Evolutionary conservation across 2,329 filamentous ascomycete genomes (phyloP).

Genomic region (Falciphora oryzae): DNA sequence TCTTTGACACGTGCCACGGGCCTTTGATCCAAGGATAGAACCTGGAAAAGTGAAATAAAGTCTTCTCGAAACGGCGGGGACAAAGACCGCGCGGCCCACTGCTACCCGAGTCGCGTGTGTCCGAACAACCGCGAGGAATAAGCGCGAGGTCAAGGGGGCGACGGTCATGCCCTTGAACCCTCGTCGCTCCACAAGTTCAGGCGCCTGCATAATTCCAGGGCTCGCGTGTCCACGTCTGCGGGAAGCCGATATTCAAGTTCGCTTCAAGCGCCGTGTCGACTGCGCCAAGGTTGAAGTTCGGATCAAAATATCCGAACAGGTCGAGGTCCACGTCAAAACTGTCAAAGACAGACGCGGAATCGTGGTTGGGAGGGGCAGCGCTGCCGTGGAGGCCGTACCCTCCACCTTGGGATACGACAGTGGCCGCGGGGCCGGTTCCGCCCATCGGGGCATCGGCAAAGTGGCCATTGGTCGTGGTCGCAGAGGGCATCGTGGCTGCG

Average conservation of each 20-base stretch:
- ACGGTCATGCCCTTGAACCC: no score
- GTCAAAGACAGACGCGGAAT: conserved; percentile 17
- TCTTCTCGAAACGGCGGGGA: neutral
- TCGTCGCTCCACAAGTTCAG: neutral
- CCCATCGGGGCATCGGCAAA: conserved; percentile 3
- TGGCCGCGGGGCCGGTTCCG: neutral
- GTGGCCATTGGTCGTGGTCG: neutral
- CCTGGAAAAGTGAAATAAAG: neutral
- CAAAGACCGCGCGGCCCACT: neutral
- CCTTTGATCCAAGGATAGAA: neutral
- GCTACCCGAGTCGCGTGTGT: neutral
- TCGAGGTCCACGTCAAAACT: conserved; percentile 43
- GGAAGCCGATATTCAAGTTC: conserved; percentile 47
- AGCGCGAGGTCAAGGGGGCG: no score
- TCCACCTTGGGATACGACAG: neutral
- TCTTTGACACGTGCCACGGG: neutral
- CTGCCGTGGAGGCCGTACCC: neutral
- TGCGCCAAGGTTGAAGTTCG: conserved; percentile 46
- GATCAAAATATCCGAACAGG: conserved; percentile 49
- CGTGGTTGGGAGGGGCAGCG: conserved; percentile 17
- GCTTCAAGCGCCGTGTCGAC: conserved; percentile 50
- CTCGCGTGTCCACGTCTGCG: conserved; percentile 40
- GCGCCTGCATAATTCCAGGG: neutral
- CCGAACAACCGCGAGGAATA: neutral
- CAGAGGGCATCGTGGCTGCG: neutral